Evolutionary conservation across 2,329 filamentous ascomycete species (phyloP).

Genomic region (Aaosphaeria pasadenensis): DNA sequence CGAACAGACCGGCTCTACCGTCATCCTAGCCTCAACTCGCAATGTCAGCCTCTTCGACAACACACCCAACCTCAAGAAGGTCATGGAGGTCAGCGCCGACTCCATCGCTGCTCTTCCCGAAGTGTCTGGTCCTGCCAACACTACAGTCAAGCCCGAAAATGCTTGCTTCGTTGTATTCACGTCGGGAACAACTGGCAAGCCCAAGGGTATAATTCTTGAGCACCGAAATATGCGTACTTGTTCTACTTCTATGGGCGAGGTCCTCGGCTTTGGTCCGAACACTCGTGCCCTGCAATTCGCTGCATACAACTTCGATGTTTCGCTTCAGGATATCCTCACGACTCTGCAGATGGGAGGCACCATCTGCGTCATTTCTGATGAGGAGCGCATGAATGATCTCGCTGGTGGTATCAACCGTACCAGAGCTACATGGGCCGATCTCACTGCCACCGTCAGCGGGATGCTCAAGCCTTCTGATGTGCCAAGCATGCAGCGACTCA

Average conservation of each 20-base stretch:
- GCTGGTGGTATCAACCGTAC: constrained; percentile 33
- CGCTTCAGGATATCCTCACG: constrained; percentile 51
- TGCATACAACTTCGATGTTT: constrained; percentile 52
- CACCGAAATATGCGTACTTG: constrained; percentile 16
- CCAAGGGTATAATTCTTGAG: constrained; percentile 8
- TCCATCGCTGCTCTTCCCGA: background rate
- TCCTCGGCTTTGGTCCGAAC: constrained; percentile 5
- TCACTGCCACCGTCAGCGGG: constrained; percentile 31
- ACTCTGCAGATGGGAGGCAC: constrained; percentile 46
- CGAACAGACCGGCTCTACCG: constrained; percentile 15
- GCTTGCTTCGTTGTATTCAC: constrained; percentile 9
- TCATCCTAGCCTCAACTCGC: constrained; percentile 3
- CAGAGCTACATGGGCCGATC: constrained; percentile 22
- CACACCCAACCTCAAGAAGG: constrained; percentile 1
- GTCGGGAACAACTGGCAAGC: constrained; percentile 9
- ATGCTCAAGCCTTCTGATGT: constrained; percentile 18
- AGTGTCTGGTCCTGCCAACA: background rate
- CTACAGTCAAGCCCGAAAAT: constrained; percentile 19
- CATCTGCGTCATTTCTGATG: constrained; percentile 53
- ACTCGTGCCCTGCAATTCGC: constrained; percentile 26
- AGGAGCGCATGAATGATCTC: constrained; percentile 48
- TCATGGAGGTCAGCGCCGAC: background rate
- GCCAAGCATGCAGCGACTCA: constrained; percentile 9
- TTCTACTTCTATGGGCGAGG: constrained; percentile 1
- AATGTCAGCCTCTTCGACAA: constrained; percentile 5